Evolutionary conservation across 129 eudicot species (phyloP), one percentile per base, ranked within the genome.

Genomic region (Dittrichia graveolens): DNA sequence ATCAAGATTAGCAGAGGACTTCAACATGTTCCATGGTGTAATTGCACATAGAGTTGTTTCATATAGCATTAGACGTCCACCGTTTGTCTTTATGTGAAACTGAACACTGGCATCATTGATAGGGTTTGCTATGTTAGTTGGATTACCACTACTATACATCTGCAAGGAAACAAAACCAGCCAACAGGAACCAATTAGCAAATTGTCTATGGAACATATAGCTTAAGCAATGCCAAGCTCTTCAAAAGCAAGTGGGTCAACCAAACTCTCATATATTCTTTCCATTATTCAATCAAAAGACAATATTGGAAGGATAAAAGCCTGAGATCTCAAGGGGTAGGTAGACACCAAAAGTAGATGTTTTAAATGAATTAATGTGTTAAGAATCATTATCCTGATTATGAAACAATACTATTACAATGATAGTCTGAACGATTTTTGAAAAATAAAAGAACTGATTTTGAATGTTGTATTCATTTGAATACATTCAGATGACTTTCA

Each of bases 91-190:
- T 61, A 95, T 90, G 75, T 90, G 94, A 79, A 95, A 72, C 73
- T 90, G 94, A 83, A 95, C 92, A 72, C 96, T 84, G 42, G 86
- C 99, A 76, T 95, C 99, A 39, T 83, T 95, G 6, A 95, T 85
- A 44, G 99, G 99, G 82, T 95, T 95, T 62, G 96, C 97, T 76
- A 90, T 90, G 76, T 95, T 95, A 65, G 99, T 86, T 9, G 99
- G 99, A 78, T 95, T 95, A 61, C 99, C 99, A 71, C 99, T 95
- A 76, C 99, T 95, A 77, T 90, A 95, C 90, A 95, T 95, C 99
- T 95, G 94, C 63, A 84, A 48, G 39, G 48, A 5, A 71, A 24
- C 31, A 57, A 76, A 67, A 49, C n/a, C 15, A 55, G 31, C 39
- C 35, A 73, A 45, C 48, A 54, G 16, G 16, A 35, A 63, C 41